Conservation (phyloP, 139 green algal genomes). For the Coelastrella sp. region DNA sequence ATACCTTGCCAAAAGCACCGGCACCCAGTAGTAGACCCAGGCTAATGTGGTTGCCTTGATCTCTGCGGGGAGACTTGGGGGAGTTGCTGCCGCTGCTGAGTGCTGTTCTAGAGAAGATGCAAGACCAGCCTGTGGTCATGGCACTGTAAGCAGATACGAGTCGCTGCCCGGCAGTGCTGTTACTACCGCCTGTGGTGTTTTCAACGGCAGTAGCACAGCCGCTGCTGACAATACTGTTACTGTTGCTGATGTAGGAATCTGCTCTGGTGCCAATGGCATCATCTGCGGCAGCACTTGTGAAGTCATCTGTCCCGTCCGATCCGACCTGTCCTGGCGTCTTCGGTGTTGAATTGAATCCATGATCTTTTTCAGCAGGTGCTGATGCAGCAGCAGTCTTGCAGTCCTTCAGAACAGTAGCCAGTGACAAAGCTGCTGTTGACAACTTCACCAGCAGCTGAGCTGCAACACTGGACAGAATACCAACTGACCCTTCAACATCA, state of each 20-base stretch:
- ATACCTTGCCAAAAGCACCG: neutral
- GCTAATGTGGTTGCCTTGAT: neutral
- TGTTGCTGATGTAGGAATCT: neutral
- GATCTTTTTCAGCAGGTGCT: too few relatives aligned
- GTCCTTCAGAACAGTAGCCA: neutral
- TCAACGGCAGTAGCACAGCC: neutral
- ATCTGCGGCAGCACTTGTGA: too few relatives aligned
- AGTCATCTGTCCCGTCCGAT: too few relatives aligned
- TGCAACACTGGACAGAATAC: neutral
- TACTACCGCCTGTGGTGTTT: neutral
- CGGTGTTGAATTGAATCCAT: too few relatives aligned
- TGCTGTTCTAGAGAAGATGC: neutral
- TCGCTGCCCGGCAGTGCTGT: neutral
- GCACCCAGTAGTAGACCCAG: neutral
- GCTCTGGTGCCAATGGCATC: neutral
- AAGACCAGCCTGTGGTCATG: neutral
- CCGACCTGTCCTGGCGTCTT: too few relatives aligned
- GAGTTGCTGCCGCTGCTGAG: neutral
- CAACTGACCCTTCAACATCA: neutral
- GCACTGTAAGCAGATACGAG: too few relatives aligned
- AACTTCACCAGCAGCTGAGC: neutral
- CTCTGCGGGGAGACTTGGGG: neutral
- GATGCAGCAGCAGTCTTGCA: neutral
- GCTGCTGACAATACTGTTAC: neutral
- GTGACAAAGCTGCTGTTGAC: neutral